Evolutionary conservation across 2,329 filamentous ascomycete species (phyloP), one percentile per base, ranked within the genome.

Genomic region (Salinomyces thailandicus): DNA sequence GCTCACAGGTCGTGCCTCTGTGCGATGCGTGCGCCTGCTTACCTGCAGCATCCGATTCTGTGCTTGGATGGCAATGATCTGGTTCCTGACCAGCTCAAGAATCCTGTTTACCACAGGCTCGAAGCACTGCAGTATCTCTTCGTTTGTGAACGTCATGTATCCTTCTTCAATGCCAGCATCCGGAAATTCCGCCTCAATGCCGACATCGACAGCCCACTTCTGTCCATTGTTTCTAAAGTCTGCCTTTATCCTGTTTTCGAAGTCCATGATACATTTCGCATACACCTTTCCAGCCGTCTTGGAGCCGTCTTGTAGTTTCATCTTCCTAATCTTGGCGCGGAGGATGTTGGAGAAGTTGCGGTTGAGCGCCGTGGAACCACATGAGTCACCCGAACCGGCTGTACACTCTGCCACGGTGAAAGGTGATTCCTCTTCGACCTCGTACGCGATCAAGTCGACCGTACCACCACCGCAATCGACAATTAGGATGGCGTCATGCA

Each of bases 241-340:
- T 33, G 91, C 91, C 72, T 98, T 98, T 74, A 98, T 95, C 61
- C 91, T 74, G 74, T 96, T 96, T 69, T 98, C 91, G 55, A 98
- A 98, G 64, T 98, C 91, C 89, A 96, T 96, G 64, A 98, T 96
- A 62, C 89, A 96, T 68, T 96, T 96, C 49, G 89, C 89, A 62
- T 96, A 96, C 37, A 98, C 91, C 62, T 89, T 86, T 29, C 89
- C 89, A n/a, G 91, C 89, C 2, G 86, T 96, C 66, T 89, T 93
- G 50, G 89, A 95, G 31, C 87, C 89, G 57, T 96, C 89, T 1
- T 91, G 87, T 31, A 98, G 72, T 66, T 96, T 96, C 91, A 96
- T 96, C 71, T 96, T 96, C 50, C 89, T 76, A 53, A 98, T 96
- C 72, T 96, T 96, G 43, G 89, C 93, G 36, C 91, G 81, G 34